phyloP scores from a whole-genome alignment of 352 stramenopile genomes.

The Globisporangium polare region DNA sequence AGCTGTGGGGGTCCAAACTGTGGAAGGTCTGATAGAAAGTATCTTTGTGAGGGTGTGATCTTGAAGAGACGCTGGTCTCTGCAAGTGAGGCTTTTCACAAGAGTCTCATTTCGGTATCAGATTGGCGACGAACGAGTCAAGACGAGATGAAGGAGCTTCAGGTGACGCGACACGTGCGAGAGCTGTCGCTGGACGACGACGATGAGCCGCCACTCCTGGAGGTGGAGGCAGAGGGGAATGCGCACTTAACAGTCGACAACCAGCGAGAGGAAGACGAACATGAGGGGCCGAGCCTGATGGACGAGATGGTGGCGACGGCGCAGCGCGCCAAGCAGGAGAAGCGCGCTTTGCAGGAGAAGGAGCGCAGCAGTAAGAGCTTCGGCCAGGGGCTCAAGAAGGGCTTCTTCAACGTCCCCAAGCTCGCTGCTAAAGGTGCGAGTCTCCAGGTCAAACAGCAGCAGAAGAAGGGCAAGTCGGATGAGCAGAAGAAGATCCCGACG shows the following conservation, averaged over 20 bases:
- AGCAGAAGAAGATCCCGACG: slow-evolving; percentile 10
- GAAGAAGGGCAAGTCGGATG: slow-evolving; percentile 5
- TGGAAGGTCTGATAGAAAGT: slow-evolving; percentile 4
- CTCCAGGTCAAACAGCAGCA: not conserved
- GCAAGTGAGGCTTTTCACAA: not conserved
- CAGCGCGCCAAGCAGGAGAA: slow-evolving; percentile 52
- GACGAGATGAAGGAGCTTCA: slow-evolving; percentile 13
- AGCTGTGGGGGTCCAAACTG: slow-evolving; percentile 10
- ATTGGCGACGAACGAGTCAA: not conserved
- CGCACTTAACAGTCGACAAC: slow-evolving; percentile 20
- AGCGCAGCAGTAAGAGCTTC: slow-evolving; percentile 45
- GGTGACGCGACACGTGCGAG: slow-evolving; percentile 4
- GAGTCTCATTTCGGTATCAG: slow-evolving; percentile 10
- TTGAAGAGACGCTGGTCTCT: not conserved
- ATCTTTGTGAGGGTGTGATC: not conserved
- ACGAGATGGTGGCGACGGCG: slow-evolving; percentile 66
- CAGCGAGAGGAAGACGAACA: slow-evolving; percentile 16
- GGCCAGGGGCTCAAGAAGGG: slow-evolving; percentile 67
- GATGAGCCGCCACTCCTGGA: slow-evolving; percentile 52
- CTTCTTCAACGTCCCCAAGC: slow-evolving; percentile 44
- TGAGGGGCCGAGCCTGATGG: slow-evolving; percentile 51
- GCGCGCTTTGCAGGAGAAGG: slow-evolving; percentile 34
- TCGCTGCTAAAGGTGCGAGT: not conserved
- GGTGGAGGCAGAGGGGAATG: slow-evolving; percentile 19
- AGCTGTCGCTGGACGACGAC: slow-evolving; percentile 20